A percentile compares a stretch with the other conserved stretches of the same genome.
These are phyloP conservation scores for Malania oleifera DNA, from an alignment of 164 flowering plant species.

Conservation along the genomic window DNA sequence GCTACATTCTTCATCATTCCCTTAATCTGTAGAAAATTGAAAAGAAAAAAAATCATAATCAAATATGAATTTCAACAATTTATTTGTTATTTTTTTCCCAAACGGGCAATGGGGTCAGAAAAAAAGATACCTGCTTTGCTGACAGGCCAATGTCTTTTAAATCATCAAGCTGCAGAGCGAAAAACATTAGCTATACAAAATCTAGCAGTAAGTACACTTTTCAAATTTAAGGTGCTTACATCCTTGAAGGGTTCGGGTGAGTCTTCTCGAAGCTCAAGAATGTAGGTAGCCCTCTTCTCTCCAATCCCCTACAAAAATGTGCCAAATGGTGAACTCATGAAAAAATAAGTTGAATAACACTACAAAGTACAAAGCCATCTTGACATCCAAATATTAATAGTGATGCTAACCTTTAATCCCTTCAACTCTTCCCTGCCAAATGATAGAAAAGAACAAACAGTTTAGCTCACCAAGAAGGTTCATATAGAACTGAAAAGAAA, in stretches of 20 bases:
- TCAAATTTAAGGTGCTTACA: slow-evolving; percentile 30
- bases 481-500: neutral
- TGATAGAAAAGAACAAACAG: slow-evolving; percentile 4
- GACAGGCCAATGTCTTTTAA: slow-evolving; percentile 64
- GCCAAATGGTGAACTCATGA: too few relatives aligned
- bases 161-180: slow-evolving; percentile 56
- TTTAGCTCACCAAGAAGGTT: neutral
- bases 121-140: slow-evolving; percentile 48
- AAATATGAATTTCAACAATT: neutral
- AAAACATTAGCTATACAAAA: neutral
- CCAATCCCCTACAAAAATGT: slow-evolving; percentile 55
- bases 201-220: neutral
- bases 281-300: slow-evolving; percentile 69
- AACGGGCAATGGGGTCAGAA: too few relatives aligned
- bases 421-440: slow-evolving; percentile 62
- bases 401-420: slow-evolving; percentile 39
- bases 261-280: slow-evolving; percentile 56
- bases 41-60: neutral
- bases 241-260: slow-evolving; percentile 62
- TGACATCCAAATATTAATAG: neutral
- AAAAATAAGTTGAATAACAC: too few relatives aligned
- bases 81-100: too few relatives aligned
- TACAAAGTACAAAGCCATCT: neutral
- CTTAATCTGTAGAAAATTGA: slow-evolving; percentile 37
- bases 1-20: slow-evolving; percentile 46